phyloP scores from a whole-genome alignment of 176 grass and related monocot genomes.

The Aegilops umbellulata region DNA sequence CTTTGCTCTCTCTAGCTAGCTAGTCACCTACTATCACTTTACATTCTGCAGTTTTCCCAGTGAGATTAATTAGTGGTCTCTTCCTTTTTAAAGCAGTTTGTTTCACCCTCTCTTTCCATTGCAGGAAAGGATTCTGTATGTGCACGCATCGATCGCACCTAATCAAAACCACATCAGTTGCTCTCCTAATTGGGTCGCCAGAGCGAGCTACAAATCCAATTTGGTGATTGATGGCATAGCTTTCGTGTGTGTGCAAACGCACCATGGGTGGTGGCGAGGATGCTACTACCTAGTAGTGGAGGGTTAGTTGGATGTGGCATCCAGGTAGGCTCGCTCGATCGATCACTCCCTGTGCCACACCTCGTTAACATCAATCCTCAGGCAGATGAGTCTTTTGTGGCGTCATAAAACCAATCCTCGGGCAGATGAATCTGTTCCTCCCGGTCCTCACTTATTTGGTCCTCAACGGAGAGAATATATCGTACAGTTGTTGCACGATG shows the following conservation, averaged over 20 bases:
- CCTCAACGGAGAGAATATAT: not conserved
- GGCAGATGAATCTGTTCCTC: not conserved
- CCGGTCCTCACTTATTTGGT: not conserved
- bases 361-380: too few relatives aligned
- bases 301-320: slow-evolving; percentile 11
- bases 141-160: not conserved
- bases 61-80: too few relatives aligned
- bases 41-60: too few relatives aligned
- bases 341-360: not conserved
- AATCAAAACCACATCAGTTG: not conserved
- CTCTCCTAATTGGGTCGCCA: not conserved
- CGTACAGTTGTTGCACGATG: not conserved
- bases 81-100: too few relatives aligned
- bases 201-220: not conserved
- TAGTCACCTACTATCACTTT: too few relatives aligned
- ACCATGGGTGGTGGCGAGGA: slow-evolving; percentile 1
- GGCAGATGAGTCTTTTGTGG: too few relatives aligned
- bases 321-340: slow-evolving; percentile 22
- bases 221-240: not conserved
- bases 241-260: not conserved
- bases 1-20: not conserved
- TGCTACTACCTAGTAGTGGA: not conserved
- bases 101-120: not conserved
- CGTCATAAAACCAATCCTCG: too few relatives aligned
- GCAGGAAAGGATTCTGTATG: not conserved